A percentile compares a stretch with the other conserved stretches of the same genome.
Conservation (phyloP, 1,284 basidiomycete species). For the Austroboletus niveus region DNA sequence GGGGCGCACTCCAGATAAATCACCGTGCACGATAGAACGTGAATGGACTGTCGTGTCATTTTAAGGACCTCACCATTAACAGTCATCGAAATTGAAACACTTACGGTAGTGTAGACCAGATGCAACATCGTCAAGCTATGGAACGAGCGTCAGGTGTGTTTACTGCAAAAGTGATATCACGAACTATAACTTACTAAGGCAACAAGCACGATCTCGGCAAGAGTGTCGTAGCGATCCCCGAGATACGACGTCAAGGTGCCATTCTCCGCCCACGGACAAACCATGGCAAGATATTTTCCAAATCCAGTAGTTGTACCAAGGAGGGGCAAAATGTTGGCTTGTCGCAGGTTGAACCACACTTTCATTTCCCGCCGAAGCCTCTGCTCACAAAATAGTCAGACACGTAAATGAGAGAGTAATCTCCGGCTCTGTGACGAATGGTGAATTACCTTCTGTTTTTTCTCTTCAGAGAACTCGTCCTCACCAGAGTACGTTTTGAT, state of each 20-base stretch:
- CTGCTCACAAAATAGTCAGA: constrained; percentile 10
- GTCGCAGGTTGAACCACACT: constrained; percentile 18
- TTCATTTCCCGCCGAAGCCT: constrained; percentile 14
- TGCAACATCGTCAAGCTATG: constrained; percentile 11
- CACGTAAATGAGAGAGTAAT: no score
- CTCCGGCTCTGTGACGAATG: no score
- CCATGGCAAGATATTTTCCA: constrained; percentile 22
- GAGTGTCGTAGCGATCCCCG: not conserved
- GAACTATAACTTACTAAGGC: no score
- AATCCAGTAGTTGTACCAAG: constrained; percentile 18
- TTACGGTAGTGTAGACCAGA: constrained; percentile 23
- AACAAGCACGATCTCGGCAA: no score
- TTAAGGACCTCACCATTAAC: not conserved
- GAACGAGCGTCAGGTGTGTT: no score
- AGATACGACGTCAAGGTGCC: constrained; percentile 21
- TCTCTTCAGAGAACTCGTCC: constrained; percentile 9
- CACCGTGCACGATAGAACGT: constrained; percentile 14
- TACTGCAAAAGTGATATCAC: no score
- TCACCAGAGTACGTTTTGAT: constrained; percentile 14
- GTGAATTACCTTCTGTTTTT: constrained; percentile 4
- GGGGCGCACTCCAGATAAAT: constrained; percentile 22
- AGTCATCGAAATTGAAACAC: not conserved
- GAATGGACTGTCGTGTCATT: constrained; percentile 20
- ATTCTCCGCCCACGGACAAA: constrained; percentile 25
- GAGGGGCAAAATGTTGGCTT: constrained; percentile 20